phyloP scores from a whole-genome alignment of 2,329 filamentous ascomycete species.

The Pseudogymnoascus sp. region DNA sequence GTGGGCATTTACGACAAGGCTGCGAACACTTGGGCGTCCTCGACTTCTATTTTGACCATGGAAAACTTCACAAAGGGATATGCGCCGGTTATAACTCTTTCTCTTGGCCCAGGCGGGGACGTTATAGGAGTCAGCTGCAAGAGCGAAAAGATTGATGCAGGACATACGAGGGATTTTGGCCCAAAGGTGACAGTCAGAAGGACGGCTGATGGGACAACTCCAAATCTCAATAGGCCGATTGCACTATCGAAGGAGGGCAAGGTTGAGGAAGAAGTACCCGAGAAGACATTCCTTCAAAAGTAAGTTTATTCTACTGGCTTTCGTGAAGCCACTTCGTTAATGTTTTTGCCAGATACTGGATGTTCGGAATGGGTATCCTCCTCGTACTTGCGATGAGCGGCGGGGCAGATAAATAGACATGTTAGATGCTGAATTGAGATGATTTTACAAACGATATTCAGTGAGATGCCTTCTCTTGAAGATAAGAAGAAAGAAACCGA shows the following conservation, averaged over 20 bases:
- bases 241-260: constrained; percentile 54
- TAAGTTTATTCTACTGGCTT: constrained; percentile 32
- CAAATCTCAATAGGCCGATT: constrained; percentile 56
- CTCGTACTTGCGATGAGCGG: not conserved
- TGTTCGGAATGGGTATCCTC: constrained; percentile 8
- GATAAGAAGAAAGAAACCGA: not conserved
- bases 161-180: constrained; percentile 58
- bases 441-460: not conserved
- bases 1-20: constrained; percentile 50
- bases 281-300: constrained; percentile 63
- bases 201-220: constrained; percentile 44
- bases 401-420: constrained; percentile 6
- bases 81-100: constrained; percentile 48
- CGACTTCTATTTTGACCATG: constrained; percentile 47
- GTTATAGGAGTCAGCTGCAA: constrained; percentile 46
- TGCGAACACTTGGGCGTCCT: constrained; percentile 42
- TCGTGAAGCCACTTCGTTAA: not conserved
- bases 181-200: constrained; percentile 49
- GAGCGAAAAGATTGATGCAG: constrained; percentile 55
- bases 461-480: not conserved
- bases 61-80: constrained; percentile 57
- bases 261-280: constrained; percentile 45
- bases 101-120: constrained; percentile 38
- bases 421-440: not conserved
- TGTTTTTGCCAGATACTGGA: constrained; percentile 4